phyloP scores from a whole-genome alignment of 805 yeast genomes.

The Komagataella phaffii region DNA sequence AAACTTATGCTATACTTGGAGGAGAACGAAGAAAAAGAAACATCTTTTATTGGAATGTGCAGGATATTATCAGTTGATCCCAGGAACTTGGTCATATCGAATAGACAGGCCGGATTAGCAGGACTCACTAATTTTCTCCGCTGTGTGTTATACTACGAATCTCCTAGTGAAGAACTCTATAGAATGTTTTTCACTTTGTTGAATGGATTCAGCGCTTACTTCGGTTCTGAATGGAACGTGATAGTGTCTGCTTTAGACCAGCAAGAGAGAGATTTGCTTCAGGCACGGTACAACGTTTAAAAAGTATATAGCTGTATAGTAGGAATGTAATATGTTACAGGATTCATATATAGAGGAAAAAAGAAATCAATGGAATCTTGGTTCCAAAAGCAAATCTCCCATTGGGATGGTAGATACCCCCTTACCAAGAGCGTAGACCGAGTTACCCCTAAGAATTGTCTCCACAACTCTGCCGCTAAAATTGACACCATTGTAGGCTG shows the following conservation, averaged over 20 bases:
- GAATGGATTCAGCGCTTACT: slow-evolving; percentile 28
- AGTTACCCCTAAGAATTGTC: slow-evolving; percentile 66
- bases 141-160: slow-evolving; percentile 41
- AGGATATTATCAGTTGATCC: slow-evolving; percentile 56
- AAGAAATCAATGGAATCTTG: slow-evolving; percentile 20
- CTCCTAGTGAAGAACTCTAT: slow-evolving; percentile 33
- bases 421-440: slow-evolving; percentile 41
- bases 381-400: slow-evolving; percentile 51
- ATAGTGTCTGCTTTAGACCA: slow-evolving; percentile 11
- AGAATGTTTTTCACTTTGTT: slow-evolving; percentile 29
- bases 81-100: slow-evolving; percentile 8
- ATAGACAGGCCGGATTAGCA: neutral
- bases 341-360: neutral
- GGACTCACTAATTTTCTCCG: slow-evolving; percentile 25
- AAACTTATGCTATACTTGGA: slow-evolving; percentile 49
- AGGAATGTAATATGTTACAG: neutral
- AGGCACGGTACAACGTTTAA: slow-evolving; percentile 15
- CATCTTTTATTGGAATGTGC: slow-evolving; percentile 78
- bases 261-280: slow-evolving; percentile 10
- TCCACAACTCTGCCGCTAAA: slow-evolving; percentile 66
- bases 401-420: slow-evolving; percentile 46
- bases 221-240: slow-evolving; percentile 24
- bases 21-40: slow-evolving; percentile 80
- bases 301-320: neutral
- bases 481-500: slow-evolving; percentile 69